A percentile compares a stretch with the other conserved stretches of the same genome.
phyloP scores from a whole-genome alignment of 768 basidiomycete genomes.

The Lentinula sp. region DNA sequence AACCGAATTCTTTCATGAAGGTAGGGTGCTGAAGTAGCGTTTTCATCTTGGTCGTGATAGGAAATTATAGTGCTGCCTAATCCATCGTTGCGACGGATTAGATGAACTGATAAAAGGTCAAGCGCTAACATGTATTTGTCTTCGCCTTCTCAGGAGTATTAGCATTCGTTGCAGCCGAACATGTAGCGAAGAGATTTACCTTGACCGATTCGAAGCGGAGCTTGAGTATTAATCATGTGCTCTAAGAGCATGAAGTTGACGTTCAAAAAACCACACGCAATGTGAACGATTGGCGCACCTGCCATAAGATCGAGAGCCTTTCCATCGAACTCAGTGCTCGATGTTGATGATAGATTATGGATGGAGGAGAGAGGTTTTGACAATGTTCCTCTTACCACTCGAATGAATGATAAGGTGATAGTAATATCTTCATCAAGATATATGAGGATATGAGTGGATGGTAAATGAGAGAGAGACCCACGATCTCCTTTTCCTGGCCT shows the following conservation, averaged over 20 bases:
- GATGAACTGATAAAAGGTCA: conserved; percentile 43
- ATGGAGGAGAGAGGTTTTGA: conserved; percentile 6
- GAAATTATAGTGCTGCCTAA: conserved; percentile 42
- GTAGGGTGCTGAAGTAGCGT: conserved; percentile 29
- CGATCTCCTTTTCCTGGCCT: conserved; percentile 39
- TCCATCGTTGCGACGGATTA: conserved; percentile 32
- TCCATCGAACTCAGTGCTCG: background rate
- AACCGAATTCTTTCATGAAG: conserved; percentile 43
- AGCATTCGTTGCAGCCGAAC: background rate
- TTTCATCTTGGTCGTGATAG: conserved; percentile 30
- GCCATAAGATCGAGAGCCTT: background rate
- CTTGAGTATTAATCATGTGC: conserved; percentile 35
- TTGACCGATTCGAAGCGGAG: conserved; percentile 34
- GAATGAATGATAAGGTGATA: conserved; percentile 46
- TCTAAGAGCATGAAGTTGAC: background rate
- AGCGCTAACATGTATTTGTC: conserved; percentile 10
- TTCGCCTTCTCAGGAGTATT: background rate
- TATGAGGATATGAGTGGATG: background rate
- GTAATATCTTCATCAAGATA: conserved; percentile 41
- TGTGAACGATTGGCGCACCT: background rate
- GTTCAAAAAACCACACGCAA: background rate
- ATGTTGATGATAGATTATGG: conserved; percentile 14
- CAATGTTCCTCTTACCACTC: conserved; percentile 25
- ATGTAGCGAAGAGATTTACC: conserved; percentile 20
- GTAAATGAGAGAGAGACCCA: conserved; percentile 21